Evolutionary conservation across 2,329 filamentous ascomycete genomes (phyloP).

Genomic region (Xylariaceae sp.): DNA sequence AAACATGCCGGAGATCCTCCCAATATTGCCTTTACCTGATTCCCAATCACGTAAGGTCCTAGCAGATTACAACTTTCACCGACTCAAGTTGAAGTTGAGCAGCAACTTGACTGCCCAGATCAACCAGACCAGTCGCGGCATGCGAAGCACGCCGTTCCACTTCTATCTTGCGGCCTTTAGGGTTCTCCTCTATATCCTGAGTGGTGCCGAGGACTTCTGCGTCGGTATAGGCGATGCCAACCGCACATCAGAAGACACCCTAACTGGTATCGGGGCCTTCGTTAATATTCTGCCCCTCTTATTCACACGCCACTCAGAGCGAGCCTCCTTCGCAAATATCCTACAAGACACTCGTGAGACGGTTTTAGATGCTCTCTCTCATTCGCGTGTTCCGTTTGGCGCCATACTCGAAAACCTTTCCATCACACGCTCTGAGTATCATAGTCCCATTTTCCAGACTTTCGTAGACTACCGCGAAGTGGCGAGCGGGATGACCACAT

Average conservation of each 20-base stretch:
- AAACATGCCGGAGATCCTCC: too few relatives aligned
- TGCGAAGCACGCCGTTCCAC: neutral
- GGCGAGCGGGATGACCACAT: neutral
- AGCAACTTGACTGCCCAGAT: too few relatives aligned
- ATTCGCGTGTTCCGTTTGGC: neutral
- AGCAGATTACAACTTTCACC: too few relatives aligned
- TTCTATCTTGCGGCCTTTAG: neutral
- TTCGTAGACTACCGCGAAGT: neutral
- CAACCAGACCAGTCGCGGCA: too few relatives aligned
- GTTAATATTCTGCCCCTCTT: neutral
- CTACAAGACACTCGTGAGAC: neutral
- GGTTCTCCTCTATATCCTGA: neutral
- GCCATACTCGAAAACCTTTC: neutral
- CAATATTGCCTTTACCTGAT: too few relatives aligned
- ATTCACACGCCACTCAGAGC: neutral
- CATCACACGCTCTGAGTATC: neutral
- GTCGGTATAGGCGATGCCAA: neutral
- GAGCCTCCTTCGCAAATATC: neutral
- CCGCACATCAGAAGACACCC: neutral
- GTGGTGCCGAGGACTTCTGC: neutral
- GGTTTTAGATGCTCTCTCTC: too few relatives aligned
- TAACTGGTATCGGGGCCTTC: neutral
- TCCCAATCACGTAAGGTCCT: too few relatives aligned
- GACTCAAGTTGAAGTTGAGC: too few relatives aligned
- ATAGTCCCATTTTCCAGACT: neutral